Evolutionary conservation across 2,329 filamentous ascomycete genomes (phyloP).

Genomic region (Bimuria novae-zelandiae): DNA sequence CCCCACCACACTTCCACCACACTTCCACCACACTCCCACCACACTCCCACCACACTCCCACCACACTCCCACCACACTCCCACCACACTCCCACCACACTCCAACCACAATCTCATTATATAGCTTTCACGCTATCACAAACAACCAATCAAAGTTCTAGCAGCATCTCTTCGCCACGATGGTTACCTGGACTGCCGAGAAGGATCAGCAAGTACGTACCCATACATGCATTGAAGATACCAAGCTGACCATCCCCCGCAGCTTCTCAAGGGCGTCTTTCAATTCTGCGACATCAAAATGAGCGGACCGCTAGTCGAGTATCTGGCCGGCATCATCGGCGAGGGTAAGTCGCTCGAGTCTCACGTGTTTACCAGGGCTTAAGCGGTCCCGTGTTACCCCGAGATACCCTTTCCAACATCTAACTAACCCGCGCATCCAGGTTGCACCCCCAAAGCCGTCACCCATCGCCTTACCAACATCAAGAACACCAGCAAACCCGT

Average conservation of each 20-base stretch:
- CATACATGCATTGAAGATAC: no score
- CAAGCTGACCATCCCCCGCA: conserved; percentile 10
- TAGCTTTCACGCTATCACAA: no score
- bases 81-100: no score
- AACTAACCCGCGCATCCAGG: no score
- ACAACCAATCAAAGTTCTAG: no score
- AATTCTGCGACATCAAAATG: conserved; percentile 22
- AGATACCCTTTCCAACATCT: no score
- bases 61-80: no score
- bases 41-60: no score
- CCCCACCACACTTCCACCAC: neutral
- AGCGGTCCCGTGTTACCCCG: no score
- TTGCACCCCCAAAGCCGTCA: conserved; percentile 35
- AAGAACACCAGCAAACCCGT: conserved; percentile 13
- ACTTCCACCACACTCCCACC: no score
- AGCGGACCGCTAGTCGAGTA: conserved; percentile 14
- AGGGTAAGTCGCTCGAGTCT: conserved; percentile 17
- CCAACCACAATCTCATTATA: no score
- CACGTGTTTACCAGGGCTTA: no score
- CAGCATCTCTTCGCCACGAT: conserved; percentile 14
- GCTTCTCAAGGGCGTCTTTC: conserved; percentile 27
- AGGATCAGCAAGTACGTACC: conserved; percentile 26
- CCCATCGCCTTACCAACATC: conserved; percentile 29
- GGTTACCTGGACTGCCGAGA: conserved; percentile 28
- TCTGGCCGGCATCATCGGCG: conserved; percentile 24